Evolutionary conservation across 2,329 filamentous ascomycete species (phyloP), one percentile per base, ranked within the genome.

Genomic region (Colletotrichum scovillei): DNA sequence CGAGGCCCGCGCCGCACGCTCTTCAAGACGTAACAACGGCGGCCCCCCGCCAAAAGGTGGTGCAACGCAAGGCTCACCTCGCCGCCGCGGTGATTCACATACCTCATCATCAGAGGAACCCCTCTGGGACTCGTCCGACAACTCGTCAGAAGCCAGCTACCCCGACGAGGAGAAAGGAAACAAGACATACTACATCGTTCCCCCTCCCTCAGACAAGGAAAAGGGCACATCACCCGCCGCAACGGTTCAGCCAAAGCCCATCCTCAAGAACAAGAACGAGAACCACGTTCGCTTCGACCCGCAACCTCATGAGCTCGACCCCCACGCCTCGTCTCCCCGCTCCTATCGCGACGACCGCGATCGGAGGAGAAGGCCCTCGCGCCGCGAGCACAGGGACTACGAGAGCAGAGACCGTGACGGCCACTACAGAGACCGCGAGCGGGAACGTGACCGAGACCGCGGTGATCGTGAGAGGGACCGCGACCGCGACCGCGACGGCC

Each of bases 181-280:
- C 7, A 81, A 79, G 62, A 67, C 76, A 0, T 84, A 86, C 66
- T 85, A 83, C 72, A 85, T 87, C 63, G 85, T 86, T 5, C 81
- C 79, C 7, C 78, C 80, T 8, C 83, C 81, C 1, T 76, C 75
- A 1, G 76, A 76, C 55, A 76, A 76, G 67, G 70, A 73, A 49
- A 80, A 78, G 69, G 68, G 75, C 22, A 75, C 78, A 6, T 80
- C 79, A 1, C 81, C 83, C 1, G 80, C 83, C 0, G 77, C 82
- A 4, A 84, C 81, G 2, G 81, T 83, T 0, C 80, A 77, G 69
- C 89, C 89, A 1, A 91, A 90, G 76, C 86, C 89, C 5, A 91
- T 91, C n/a, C 82, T 91, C 22, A 91, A 91, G 82, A 91, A 91
- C 78, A 87, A 85, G 76, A 89, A 90, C 73, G 86, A 87, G 59